These are phyloP conservation scores for Sistotremastrum niveocremeum DNA, from an alignment of 768 basidiomycete species.

Conservation along the genomic window DNA sequence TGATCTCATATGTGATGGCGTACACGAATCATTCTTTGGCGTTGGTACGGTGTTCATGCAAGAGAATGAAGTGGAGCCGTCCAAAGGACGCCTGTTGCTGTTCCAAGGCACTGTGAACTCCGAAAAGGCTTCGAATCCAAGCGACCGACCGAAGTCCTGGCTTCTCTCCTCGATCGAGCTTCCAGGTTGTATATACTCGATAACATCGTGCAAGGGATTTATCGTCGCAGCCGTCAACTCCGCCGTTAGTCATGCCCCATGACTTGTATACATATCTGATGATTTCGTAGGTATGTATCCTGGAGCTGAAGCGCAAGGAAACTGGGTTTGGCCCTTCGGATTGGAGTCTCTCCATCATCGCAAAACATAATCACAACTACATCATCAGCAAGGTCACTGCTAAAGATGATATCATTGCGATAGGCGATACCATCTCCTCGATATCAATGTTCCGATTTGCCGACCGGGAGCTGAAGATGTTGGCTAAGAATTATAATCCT, in stretches of 20 bases:
- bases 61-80: slow-evolving; percentile 20
- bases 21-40: slow-evolving; percentile 15
- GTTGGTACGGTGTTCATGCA: slow-evolving; percentile 26
- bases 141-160: slow-evolving; percentile 11
- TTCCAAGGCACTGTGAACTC: slow-evolving; percentile 25
- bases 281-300: not conserved
- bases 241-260: slow-evolving; percentile 53
- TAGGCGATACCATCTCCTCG: slow-evolving; percentile 75
- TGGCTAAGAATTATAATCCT: slow-evolving; percentile 65
- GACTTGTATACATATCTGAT: not conserved
- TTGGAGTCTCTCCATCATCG: slow-evolving; percentile 27
- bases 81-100: slow-evolving; percentile 47
- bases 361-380: slow-evolving; percentile 76
- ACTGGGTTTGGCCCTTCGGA: slow-evolving; percentile 17
- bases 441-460: slow-evolving; percentile 51
- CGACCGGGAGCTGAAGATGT: slow-evolving; percentile 29
- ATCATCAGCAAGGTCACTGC: slow-evolving; percentile 53
- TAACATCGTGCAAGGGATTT: slow-evolving; percentile 33
- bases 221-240: slow-evolving; percentile 66
- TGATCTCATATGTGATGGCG: slow-evolving; percentile 1
- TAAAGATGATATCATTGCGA: slow-evolving; percentile 39
- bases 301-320: not conserved
- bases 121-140: slow-evolving; percentile 5
- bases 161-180: slow-evolving; percentile 32
- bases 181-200: slow-evolving; percentile 56